Base-by-base conservation (phyloP, 495 filamentous ascomycete species). In the Tetracladium marchalianum region DNA sequence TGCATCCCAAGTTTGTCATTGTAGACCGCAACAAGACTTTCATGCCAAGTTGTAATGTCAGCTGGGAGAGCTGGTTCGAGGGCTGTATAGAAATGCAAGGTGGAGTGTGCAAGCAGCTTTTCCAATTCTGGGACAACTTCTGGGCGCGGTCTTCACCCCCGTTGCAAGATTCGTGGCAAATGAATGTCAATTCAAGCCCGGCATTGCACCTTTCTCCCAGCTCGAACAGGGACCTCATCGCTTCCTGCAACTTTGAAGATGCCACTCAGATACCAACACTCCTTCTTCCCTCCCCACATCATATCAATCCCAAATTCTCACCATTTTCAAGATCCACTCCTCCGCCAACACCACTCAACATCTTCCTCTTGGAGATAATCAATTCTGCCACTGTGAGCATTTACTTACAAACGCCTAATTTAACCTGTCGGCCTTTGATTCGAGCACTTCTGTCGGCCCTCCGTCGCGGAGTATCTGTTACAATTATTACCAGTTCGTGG, bases 1-100 rank as follows among this genome's bases (percentile, higher is more conserved):
- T 87, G 71, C 84, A 88, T 54, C 77, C 82, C 2, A 89, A 89
- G 56, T 87, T 81, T 50, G 67, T 85, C 39, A 71, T 89, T 40
- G 61, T 88, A 11, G 84, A 89, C 54, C 67, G 81, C 8, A 55
- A 69, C 32, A 67, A 54, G 1, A 78, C 77, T 2, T 71, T 76
- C 33, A 56, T 87, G 10, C 82, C 81, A 0, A 83, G 79, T 52
- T 82, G 78, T 54, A 89, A 89, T 57, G 73, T 89, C 1, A 85
- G 81, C 54, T 85, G 78, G 78, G 84, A 87, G 57, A 50, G 69
- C 11, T 89, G 84, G 84, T 70, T 87, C 22, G 84, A 87, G 60
- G 79, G 80, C 1, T 82, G 77, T 44, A 61, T 84, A 7, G 70
- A 75, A 36, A 53, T 86, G 17, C 65, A 62, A 5, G 84, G 84